These are phyloP conservation scores for Phytophthora constricta DNA, from an alignment of 352 stramenopile species.

Conservation along the genomic window DNA sequence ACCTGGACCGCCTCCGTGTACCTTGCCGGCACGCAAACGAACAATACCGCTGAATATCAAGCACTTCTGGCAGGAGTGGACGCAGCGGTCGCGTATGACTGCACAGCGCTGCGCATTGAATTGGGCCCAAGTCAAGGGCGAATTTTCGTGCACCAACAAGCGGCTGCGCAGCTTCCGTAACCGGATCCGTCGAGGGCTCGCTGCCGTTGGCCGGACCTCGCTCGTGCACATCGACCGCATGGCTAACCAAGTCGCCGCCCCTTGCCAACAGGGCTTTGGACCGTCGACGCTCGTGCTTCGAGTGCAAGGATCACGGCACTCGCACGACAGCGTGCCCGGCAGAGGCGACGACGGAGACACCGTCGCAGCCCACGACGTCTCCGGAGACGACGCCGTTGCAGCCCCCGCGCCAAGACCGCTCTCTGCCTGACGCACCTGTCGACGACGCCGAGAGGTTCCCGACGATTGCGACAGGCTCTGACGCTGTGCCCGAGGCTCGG, in stretches of 20 bases:
- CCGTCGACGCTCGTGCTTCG: background rate
- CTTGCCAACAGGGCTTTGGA: background rate
- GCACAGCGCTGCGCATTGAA: background rate
- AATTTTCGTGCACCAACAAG: background rate
- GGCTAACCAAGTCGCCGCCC: background rate
- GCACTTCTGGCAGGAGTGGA: background rate
- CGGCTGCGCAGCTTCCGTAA: background rate
- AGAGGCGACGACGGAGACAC: too few species aligned
- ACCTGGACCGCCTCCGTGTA: background rate
- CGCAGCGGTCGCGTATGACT: background rate
- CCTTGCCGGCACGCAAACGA: background rate
- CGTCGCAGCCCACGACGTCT: background rate
- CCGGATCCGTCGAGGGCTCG: background rate
- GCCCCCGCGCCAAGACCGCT: background rate
- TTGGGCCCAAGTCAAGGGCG: background rate
- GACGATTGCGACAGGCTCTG: background rate
- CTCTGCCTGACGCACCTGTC: background rate
- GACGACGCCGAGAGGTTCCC: background rate
- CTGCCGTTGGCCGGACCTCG: background rate
- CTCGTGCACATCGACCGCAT: conserved; percentile 3
- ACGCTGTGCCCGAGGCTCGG: background rate
- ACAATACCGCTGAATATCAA: conserved; percentile 1
- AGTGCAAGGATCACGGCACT: background rate
- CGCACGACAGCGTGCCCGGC: too few species aligned
- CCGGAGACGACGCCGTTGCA: background rate